Conservation (phyloP, 129 eudicot species). For the Chrysanthemum seticuspe region DNA sequence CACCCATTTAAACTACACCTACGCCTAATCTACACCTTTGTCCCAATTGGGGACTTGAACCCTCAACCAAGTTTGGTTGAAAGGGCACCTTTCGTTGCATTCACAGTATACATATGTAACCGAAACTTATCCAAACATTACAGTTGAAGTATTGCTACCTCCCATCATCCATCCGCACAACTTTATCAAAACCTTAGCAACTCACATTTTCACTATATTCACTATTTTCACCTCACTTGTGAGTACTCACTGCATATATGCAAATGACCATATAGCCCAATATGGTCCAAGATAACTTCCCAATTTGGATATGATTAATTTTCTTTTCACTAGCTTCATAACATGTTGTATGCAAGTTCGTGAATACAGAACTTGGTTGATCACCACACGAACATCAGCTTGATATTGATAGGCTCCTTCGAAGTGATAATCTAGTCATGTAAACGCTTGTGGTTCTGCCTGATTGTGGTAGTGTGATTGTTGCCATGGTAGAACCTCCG, state of each 20-base stretch:
- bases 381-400: background rate
- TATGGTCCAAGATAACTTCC: background rate
- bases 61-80: too few relatives aligned
- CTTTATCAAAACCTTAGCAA: background rate
- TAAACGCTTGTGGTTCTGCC: background rate
- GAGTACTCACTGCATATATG: background rate
- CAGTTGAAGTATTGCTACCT: too few relatives aligned
- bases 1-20: too few relatives aligned
- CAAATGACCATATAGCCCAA: background rate
- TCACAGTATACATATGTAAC: too few relatives aligned
- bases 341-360: background rate
- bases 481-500: background rate
- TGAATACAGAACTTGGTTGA: background rate
- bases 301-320: background rate
- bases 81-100: too few relatives aligned
- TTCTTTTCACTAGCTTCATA: background rate
- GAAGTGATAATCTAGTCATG: background rate
- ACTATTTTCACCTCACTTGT: background rate
- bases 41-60: background rate
- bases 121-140: too few relatives aligned
- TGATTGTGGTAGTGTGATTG: constrained; percentile 5
- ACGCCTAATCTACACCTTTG: background rate
- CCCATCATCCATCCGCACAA: background rate
- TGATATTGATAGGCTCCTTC: constrained; percentile 7
- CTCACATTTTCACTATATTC: background rate